Evolutionary conservation across 352 stramenopile genomes (phyloP), one percentile per base, ranked within the genome.

Genomic region (Peronospora farinosa): DNA sequence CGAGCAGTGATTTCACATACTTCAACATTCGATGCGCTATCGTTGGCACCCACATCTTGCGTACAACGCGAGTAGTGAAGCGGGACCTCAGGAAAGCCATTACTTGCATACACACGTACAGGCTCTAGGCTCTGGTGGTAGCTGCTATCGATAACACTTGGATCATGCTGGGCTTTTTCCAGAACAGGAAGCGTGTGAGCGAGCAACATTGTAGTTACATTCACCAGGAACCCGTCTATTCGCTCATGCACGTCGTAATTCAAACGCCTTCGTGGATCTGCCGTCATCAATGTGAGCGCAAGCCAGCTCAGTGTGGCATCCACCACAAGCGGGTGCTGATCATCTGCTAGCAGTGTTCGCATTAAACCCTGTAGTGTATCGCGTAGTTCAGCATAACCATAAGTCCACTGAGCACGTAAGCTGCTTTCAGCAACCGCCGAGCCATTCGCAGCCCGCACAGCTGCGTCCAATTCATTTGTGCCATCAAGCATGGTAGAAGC

Each of bases 161-260:
- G 43, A 17, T 54, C 46, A 33, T 58, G 40, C 30, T 67, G 57
- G 0, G 49, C 61, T 1, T 66, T 59, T 6, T 67, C 43, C 7
- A 83, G 36, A n/a, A 74, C 36, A n/a, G 64, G 60, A 1, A 78
- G 46, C 9, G 67, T 61, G 13, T 74, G 44, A 21, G 66, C 51
- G 2, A 86, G 65, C 5, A 88, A 47, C 35, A 73, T 72, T 2
- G 65, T 65, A 2, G 57, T 74, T 33, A 90, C 43, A 54, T 90
- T 90, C 27, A 85, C 69, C 38, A 90, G 53, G 27, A 88, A 74
- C 1, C 79, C 79, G 41, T 90, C 79, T 36, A 85, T 59, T 16
- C 69, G 56, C 47, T 86, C 71, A 33, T 75, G 69, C 17, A 51
- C 62, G 39, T 78, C 65, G 27, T 70, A 72, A 30, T 65, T 75